Evolutionary conservation across 805 yeast species (phyloP).

Genomic region (Zygoascus ofunaensis): DNA sequence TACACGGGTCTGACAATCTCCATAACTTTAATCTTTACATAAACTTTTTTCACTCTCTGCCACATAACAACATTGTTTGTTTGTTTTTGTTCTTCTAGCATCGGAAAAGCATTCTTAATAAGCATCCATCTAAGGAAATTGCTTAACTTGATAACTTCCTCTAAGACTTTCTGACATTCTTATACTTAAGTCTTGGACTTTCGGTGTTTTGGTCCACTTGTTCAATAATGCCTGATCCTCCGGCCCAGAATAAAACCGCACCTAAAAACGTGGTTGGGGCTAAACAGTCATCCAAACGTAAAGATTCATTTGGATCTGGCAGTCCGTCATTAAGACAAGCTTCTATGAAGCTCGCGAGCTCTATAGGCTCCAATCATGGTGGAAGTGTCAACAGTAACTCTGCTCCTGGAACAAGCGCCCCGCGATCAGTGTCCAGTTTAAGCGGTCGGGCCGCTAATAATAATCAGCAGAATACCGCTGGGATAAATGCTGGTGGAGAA

Average conservation of each 20-base stretch:
- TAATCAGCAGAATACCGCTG: no score
- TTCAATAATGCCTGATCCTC: not conserved
- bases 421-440: not conserved
- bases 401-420: not conserved
- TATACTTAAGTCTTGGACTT: no score
- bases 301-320: not conserved
- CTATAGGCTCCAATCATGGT: not conserved
- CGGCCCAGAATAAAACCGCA: not conserved
- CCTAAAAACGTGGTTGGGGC: slow-evolving; percentile 1
- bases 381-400: not conserved
- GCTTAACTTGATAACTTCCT: no score
- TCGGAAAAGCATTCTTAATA: no score
- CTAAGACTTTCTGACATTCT: no score
- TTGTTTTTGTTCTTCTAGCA: no score
- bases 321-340: slow-evolving; percentile 4
- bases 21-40: no score
- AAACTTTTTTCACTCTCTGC: no score
- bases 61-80: no score
- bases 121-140: no score
- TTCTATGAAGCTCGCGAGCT: not conserved
- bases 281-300: not conserved
- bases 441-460: not conserved
- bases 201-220: no score
- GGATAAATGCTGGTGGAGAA: not conserved
- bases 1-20: no score